phyloP scores from a whole-genome alignment of 345 rosid genomes.

The Populus pruinosa region DNA sequence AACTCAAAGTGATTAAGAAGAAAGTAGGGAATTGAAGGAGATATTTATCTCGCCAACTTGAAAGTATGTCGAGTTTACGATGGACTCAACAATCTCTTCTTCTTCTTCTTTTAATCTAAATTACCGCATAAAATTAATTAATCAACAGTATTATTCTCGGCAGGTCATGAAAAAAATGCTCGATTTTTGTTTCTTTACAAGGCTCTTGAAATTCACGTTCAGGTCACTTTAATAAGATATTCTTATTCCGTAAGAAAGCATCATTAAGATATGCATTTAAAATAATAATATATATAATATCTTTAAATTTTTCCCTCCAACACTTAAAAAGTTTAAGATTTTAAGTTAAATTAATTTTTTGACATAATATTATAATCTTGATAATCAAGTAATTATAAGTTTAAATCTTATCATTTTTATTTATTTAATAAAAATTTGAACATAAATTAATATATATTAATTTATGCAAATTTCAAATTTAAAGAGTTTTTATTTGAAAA shows the following conservation, averaged over 20 bases:
- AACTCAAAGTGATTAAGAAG: neutral
- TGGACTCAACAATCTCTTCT: neutral
- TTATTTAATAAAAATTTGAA: too few species aligned
- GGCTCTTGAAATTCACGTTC: neutral
- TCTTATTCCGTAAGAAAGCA: neutral
- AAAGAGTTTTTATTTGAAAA: rapidly evolving
- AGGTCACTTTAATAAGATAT: neutral
- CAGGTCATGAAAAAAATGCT: neutral
- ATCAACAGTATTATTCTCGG: too few species aligned
- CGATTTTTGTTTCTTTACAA: neutral
- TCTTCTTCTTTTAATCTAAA: too few species aligned
- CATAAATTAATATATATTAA: rapidly evolving
- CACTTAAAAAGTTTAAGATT: too few species aligned
- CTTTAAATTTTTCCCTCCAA: too few species aligned
- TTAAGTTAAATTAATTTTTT: rapidly evolving
- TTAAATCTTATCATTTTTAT: rapidly evolving
- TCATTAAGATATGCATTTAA: neutral
- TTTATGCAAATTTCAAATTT: rapidly evolving
- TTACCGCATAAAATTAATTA: neutral
- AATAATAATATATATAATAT: too few species aligned
- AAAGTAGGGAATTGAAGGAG: neutral
- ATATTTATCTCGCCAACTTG: neutral
- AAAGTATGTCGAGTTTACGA: neutral
- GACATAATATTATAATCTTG: rapidly evolving
- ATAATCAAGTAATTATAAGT: rapidly evolving